Conservation (phyloP, 805 yeast species). For the Schizosaccharomyces osmophilus region DNA sequence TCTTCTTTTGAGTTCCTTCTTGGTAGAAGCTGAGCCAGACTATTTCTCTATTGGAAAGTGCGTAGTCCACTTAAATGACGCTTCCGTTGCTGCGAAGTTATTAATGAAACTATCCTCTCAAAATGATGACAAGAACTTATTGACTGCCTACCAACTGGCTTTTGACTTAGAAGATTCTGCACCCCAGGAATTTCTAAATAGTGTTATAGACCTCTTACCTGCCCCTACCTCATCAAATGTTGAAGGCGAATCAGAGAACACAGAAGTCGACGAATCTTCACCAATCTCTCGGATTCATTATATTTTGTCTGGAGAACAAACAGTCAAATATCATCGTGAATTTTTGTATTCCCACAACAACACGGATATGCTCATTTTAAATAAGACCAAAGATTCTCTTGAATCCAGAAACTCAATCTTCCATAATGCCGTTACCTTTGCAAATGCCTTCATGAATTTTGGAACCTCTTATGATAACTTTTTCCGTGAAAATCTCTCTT, state of each 20-base stretch:
- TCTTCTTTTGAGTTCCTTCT: conserved; percentile 29
- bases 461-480: conserved; percentile 92
- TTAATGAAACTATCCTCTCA: conserved; percentile 29
- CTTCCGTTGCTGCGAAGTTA: conserved; percentile 38
- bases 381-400: conserved; percentile 51
- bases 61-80: conserved; percentile 67
- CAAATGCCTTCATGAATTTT: conserved; percentile 82
- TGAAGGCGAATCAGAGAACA: conserved; percentile 4
- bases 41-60: conserved; percentile 66
- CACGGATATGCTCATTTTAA: conserved; percentile 60
- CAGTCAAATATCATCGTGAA: conserved; percentile 77
- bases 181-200: conserved; percentile 59
- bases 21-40: conserved; percentile 40
- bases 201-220: conserved; percentile 16
- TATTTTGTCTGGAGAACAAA: conserved; percentile 74
- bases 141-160: conserved; percentile 75
- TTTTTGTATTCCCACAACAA: conserved; percentile 68
- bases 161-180: conserved; percentile 84
- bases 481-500: conserved; percentile 70
- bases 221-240: conserved; percentile 11
- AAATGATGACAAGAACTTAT: conserved; percentile 20
- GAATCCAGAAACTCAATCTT: conserved; percentile 85
- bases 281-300: conserved; percentile 23
- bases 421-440: conserved; percentile 87
- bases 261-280: conserved; percentile 7